Percentiles rank a stretch among this genome's conserved stretches.
These are phyloP conservation scores for Rhodotorula sp. DNA, from an alignment of 1,284 basidiomycete species.

Conservation along the genomic window DNA sequence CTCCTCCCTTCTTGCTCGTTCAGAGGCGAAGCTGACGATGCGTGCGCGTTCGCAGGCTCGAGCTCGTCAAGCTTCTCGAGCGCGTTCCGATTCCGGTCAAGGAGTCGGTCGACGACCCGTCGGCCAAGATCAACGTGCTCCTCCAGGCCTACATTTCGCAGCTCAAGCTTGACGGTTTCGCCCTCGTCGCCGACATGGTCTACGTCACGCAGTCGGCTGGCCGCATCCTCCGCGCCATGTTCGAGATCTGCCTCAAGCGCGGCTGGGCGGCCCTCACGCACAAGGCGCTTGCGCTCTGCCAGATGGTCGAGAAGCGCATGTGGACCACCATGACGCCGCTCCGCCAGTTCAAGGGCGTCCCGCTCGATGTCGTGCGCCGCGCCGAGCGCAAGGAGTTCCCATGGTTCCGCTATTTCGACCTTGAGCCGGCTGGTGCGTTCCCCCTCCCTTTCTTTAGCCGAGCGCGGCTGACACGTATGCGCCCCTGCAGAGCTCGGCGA, in stretches of 20 bases:
- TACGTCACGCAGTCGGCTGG: slow-evolving; percentile 56
- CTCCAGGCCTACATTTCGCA: slow-evolving; percentile 94
- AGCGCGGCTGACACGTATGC: neutral
- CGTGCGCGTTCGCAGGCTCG: slow-evolving; percentile 64
- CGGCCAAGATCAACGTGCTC: slow-evolving; percentile 96
- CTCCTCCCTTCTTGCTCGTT: neutral
- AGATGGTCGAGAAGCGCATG: slow-evolving; percentile 75
- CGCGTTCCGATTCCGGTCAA: slow-evolving; percentile 97
- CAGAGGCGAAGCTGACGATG: slow-evolving; percentile 38
- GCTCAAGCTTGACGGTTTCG: slow-evolving; percentile 92
- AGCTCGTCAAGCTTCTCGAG: slow-evolving; percentile 89
- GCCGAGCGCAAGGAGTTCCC: slow-evolving; percentile 98
- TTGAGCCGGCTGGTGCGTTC: slow-evolving; percentile 57
- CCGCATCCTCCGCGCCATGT: slow-evolving; percentile 90
- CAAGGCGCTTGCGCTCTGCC: slow-evolving; percentile 89
- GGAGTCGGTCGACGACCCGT: slow-evolving; percentile 92
- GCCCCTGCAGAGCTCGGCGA: slow-evolving; percentile 78
- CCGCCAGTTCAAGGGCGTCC: slow-evolving; percentile 90
- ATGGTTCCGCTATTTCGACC: slow-evolving; percentile 93
- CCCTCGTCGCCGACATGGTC: slow-evolving; percentile 95
- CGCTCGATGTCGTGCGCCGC: slow-evolving; percentile 81
- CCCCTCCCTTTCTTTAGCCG: slow-evolving; percentile 1
- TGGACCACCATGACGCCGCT: slow-evolving; percentile 98
- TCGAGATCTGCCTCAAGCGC: slow-evolving; percentile 96
- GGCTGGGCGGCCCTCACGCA: slow-evolving; percentile 97